Evolutionary conservation across 208 protist species (phyloP), one percentile per base, ranked within the genome.

Genomic region (Acanthamoeba lenticulata): DNA sequence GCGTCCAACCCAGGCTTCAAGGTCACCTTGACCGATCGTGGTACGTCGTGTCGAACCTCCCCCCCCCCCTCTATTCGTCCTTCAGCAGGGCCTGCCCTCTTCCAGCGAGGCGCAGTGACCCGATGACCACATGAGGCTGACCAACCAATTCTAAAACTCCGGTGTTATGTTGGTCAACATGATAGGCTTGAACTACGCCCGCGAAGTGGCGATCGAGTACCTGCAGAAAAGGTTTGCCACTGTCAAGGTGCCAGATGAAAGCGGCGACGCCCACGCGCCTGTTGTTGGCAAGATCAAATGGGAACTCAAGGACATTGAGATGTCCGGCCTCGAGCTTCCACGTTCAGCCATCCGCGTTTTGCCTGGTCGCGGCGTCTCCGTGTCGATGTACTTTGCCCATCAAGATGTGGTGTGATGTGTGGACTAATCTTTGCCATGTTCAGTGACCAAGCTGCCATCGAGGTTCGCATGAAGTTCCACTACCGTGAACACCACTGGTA

Each of bases 171-270:
- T n/a, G n/a, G n/a, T n/a, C n/a, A 5, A 32, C 34, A 5, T 32
- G 9, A 11, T 74, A 86, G 77, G 77, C 5, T 86, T 86, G 77
- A 57, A 86, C 77, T 86, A 86, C 47, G 77, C 47, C 3, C 40
- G 77, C 13, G 24, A 42, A 27, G 77, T 86, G 47, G 77, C 77
- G 44, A 36, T 86, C 24, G 29, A 57, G 44, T 86, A 34, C 44
- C 77, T 86, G 17, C 34, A 60, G 77, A n/a, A 86, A 36, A 2
- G 47, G 77, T 86, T 86, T n/a, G 32, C 44, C 77, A 86, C 40
- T 13, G 77, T 86, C 15, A 15, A 47, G 15, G n/a, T 86, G 40
- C 77, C 77, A 19, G 77, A 86, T 19, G n/a, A 86, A 52, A 86
- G 77, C 77, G 77, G 77, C 40, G 27, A n/a, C 42, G 77, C 77